Percentiles rank a stretch among this genome's conserved stretches.
phyloP scores from a whole-genome alignment of 2,329 filamentous ascomycete genomes.

The Atkinsonella hypoxylon region DNA sequence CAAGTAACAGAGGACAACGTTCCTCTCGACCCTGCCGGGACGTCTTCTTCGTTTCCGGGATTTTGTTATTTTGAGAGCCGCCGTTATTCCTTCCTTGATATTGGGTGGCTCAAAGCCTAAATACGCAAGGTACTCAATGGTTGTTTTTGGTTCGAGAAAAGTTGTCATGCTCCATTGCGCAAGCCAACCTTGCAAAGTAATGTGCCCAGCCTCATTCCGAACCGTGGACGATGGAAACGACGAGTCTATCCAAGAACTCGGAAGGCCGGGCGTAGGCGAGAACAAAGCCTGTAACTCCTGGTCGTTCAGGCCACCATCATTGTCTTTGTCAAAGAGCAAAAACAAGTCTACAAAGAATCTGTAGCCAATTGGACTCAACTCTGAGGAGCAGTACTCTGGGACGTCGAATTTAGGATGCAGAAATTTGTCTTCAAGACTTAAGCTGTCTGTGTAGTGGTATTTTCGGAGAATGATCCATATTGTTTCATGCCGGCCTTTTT shows the following conservation, averaged over 20 bases:
- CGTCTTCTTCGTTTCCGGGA: constrained; percentile 73
- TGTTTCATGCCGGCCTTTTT: constrained; percentile 94
- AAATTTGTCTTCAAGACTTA: constrained; percentile 84
- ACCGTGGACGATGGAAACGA: constrained; percentile 90
- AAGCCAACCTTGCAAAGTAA: constrained; percentile 94
- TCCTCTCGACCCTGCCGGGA: constrained; percentile 79
- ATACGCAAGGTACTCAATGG: constrained; percentile 89
- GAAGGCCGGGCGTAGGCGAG: constrained; percentile 82
- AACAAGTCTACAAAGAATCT: constrained; percentile 97
- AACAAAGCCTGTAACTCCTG: constrained; percentile 77
- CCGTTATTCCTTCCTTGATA: constrained; percentile 63
- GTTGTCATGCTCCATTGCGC: constrained; percentile 99
- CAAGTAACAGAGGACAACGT: constrained; percentile 89
- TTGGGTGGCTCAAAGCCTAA: constrained; percentile 82
- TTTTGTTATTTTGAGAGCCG: constrained; percentile 86
- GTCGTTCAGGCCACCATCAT: constrained; percentile 86
- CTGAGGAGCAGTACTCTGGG: constrained; percentile 80
- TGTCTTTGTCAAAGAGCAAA: constrained; percentile 90
- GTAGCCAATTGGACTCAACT: constrained; percentile 88
- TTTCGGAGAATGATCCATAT: constrained; percentile 95
- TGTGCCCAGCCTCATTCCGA: constrained; percentile 85
- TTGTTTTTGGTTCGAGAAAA: constrained; percentile 89
- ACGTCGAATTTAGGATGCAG: constrained; percentile 91
- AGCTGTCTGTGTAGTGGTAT: constrained; percentile 91
- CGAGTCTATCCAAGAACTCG: constrained; percentile 74